Evolutionary conservation across 768 basidiomycete species (phyloP).

Genomic region (Xerocomellus amylosporus): DNA sequence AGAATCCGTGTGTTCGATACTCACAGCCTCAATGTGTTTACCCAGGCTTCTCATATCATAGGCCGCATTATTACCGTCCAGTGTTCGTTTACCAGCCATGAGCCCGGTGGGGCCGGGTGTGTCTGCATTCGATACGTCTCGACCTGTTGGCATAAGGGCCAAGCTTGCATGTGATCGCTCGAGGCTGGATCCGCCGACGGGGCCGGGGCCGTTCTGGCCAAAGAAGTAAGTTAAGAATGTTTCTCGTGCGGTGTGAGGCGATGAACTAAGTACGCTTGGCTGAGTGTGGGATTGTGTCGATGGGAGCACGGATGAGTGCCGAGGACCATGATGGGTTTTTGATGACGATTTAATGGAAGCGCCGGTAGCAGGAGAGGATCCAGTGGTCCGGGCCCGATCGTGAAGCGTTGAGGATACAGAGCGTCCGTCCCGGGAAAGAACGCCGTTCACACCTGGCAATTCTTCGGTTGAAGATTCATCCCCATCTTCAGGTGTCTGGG

Average conservation of each 20-base stretch:
- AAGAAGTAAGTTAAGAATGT: constrained; percentile 98
- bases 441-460: constrained; percentile 49
- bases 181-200: constrained; percentile 54
- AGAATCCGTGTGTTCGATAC: constrained; percentile 31
- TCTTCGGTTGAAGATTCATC: constrained; percentile 65
- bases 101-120: constrained; percentile 52
- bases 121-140: constrained; percentile 62
- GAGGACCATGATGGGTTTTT: constrained; percentile 30
- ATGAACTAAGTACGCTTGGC: constrained; percentile 34
- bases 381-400: constrained; percentile 61
- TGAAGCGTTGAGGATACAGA: constrained; percentile 76
- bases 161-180: constrained; percentile 34
- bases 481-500: constrained; percentile 51
- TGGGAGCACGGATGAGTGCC: constrained; percentile 32
- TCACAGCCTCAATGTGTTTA: constrained; percentile 94
- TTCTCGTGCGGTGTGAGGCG: constrained; percentile 68
- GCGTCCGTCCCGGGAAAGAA: constrained; percentile 55
- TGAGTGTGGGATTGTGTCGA: constrained; percentile 35
- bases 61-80: constrained; percentile 79
- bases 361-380: constrained; percentile 31
- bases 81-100: constrained; percentile 60
- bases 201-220: constrained; percentile 83
- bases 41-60: constrained; percentile 99
- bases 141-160: constrained; percentile 50
- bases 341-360: constrained; percentile 29